Base-by-base conservation (phyloP, 164 flowering plant species). In the Tetrastigma voinierianum region DNA sequence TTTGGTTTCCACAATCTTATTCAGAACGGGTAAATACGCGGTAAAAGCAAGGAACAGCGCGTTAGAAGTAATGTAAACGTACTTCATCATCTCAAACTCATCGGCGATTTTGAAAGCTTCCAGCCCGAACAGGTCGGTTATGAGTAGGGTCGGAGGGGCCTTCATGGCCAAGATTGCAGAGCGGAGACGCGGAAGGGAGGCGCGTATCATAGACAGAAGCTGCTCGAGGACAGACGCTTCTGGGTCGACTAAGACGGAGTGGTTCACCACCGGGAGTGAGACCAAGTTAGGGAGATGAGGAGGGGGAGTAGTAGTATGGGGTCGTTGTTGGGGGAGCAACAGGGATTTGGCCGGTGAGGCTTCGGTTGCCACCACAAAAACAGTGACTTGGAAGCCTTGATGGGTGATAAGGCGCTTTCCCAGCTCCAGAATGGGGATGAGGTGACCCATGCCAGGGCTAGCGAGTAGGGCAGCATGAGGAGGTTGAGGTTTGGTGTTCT, bases 51-150 rank as follows among this genome's bases (percentile, higher is more conserved):
- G 65, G 9, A 76, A 68, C 76, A 69, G 25, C 7, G 87, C 84
- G 10, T 54, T 66, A 0, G 76, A 9, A 2, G 82, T 40, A 8
- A 77, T 18, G 60, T 59, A 81, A 0, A 78, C 69, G 59, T 72
- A 83, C 64, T 62, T 76, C 0, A 68, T 65, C 46, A 86, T 68
- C 8, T 40, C 40, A 3, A 82, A 59, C 72, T 86, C 84, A 1
- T 45, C 60, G 0, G 84, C 84, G 1, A 86, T 16, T 0, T 57
- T 62, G 3, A 77, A 59, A 5, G 67, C 57, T 18, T 75, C 84
- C 1, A 74, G 67, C 16, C 78, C 71, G 40, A 86, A 83, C 9
- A 82, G 2, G 66, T 84, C 88, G 7, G 67, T 78, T 24, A 82
- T 45, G 59, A 85, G 76, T 1, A 59, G 65, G 2, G 66, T 53